Conservation (phyloP, 2,329 filamentous ascomycete species). For the Apiospora arundinis region DNA sequence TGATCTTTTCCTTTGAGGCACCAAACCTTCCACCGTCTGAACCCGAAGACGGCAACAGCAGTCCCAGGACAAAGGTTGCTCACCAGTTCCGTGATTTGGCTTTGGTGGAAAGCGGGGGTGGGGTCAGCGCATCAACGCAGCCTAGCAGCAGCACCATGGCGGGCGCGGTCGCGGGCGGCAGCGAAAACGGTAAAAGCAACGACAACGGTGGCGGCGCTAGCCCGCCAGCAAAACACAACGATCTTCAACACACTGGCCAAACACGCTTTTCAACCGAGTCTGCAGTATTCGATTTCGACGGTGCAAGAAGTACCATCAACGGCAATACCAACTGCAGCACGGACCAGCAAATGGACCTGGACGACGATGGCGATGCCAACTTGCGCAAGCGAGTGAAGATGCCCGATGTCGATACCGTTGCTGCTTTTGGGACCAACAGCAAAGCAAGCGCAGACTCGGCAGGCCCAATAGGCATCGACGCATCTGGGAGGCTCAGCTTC, state of each 20-base stretch:
- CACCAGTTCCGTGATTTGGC: conserved; percentile 59
- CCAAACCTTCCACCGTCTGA: conserved; percentile 31
- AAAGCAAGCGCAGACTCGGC: conserved; percentile 27
- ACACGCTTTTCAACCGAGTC: conserved; percentile 24
- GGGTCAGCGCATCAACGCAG: conserved; percentile 39
- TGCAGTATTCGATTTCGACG: conserved; percentile 39
- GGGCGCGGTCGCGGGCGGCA: conserved; percentile 19
- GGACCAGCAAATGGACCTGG: conserved; percentile 36
- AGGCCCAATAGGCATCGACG: conserved; percentile 27
- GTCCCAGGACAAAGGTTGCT: conserved; percentile 59
- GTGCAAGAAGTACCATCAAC: conserved; percentile 24
- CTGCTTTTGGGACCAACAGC: conserved; percentile 23
- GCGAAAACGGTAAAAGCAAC: conserved; percentile 25
- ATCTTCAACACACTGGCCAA: conserved; percentile 19
- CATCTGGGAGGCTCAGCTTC: conserved; percentile 29
- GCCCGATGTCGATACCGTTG: conserved; percentile 34
- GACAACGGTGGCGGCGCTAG: conserved; percentile 26
- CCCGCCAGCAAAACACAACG: conserved; percentile 14
- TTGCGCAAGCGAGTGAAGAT: conserved; percentile 48
- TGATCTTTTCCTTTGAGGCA: conserved; percentile 53
- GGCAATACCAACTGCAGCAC: conserved; percentile 20
- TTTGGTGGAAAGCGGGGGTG: conserved; percentile 52
- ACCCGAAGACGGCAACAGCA: conserved; percentile 54
- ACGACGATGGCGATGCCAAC: conserved; percentile 39
- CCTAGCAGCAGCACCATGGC: conserved; percentile 24